Conservation (phyloP, 2,329 filamentous ascomycete species). For the Clonostachys chloroleuca region DNA sequence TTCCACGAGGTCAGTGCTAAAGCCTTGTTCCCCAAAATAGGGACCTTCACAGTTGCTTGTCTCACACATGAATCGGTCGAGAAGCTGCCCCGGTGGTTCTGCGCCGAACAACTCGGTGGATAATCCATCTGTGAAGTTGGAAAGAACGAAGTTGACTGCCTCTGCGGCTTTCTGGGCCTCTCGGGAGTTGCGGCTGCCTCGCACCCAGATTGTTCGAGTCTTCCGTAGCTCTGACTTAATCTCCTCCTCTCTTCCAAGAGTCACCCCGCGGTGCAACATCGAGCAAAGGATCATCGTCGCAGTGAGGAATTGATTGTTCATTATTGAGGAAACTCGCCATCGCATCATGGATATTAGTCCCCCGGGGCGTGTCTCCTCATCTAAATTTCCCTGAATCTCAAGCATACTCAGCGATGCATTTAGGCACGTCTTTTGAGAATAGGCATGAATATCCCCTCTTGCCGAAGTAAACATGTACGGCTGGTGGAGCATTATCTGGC, state of each 20-base stretch:
- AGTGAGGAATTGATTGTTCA: constrained; percentile 15
- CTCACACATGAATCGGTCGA: too few relatives aligned
- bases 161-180: neutral
- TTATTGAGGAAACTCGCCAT: constrained; percentile 11
- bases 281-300: constrained; percentile 7
- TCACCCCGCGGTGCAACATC: neutral
- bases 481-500: constrained; percentile 20
- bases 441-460: constrained; percentile 3
- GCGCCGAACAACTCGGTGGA: too few relatives aligned
- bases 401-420: constrained; percentile 13
- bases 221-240: neutral
- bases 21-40: too few relatives aligned
- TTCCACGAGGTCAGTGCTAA: too few relatives aligned
- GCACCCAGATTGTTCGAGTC: neutral
- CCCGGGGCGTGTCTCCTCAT: constrained; percentile 12
- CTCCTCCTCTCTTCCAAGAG: neutral
- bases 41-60: too few relatives aligned
- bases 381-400: constrained; percentile 12
- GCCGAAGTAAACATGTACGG: constrained; percentile 14
- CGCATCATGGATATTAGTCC: constrained; percentile 12
- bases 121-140: neutral
- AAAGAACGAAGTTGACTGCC: neutral
- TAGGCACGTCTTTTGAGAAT: constrained; percentile 14
- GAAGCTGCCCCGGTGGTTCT: too few relatives aligned
- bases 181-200: neutral